Percentiles rank a stretch among this genome's conserved stretches.
Conservation (phyloP, 345 rosid genomes). For the Gynandropsis gynandra region DNA sequence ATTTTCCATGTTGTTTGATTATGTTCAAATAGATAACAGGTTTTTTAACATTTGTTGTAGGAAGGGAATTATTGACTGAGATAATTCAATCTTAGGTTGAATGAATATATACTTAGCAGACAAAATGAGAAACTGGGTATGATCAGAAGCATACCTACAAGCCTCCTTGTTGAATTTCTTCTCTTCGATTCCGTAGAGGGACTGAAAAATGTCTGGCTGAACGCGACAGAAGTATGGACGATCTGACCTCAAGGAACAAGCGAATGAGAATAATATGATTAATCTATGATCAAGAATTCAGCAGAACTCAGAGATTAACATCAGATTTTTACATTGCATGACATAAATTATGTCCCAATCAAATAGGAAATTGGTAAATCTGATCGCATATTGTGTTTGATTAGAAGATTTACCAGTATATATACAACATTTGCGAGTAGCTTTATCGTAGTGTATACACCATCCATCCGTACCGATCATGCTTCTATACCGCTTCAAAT, state of each 20-base stretch:
- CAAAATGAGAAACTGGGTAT: neutral
- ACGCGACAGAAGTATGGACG: constrained; percentile 88
- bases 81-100: no score
- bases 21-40: neutral
- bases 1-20: constrained; percentile 4
- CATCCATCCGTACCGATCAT: constrained; percentile 72
- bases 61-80: no score
- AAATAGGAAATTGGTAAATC: no score
- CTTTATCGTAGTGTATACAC: constrained; percentile 67
- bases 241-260: constrained; percentile 28
- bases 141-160: constrained; percentile 33
- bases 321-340: no score
- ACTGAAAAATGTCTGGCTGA: constrained; percentile 47
- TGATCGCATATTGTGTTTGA: no score
- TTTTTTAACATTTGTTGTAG: no score
- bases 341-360: no score
- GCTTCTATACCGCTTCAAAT: constrained; percentile 41
- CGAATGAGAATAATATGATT: neutral
- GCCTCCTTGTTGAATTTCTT: constrained; percentile 73
- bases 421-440: constrained; percentile 80
- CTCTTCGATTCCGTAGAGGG: constrained; percentile 47
- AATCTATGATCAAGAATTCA: neutral
- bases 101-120: no score
- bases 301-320: neutral
- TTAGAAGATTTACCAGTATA: constrained; percentile 40